Evolutionary conservation across 2,329 filamentous ascomycete species (phyloP), one percentile per base, ranked within the genome.

Genomic region (Epicoccum sorghinum): DNA sequence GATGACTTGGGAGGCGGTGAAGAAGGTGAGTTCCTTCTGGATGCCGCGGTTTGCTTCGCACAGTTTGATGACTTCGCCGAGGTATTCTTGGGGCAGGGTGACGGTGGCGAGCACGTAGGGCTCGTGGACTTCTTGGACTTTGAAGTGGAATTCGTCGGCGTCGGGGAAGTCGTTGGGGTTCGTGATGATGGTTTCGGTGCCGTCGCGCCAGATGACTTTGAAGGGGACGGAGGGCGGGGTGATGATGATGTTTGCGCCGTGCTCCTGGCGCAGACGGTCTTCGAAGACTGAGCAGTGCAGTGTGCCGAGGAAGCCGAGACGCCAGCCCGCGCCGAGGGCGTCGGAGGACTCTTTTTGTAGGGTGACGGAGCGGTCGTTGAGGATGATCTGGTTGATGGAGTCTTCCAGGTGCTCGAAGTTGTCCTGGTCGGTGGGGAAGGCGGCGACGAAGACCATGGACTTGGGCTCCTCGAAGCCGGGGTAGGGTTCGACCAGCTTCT

Each of bases 271-370:
- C 47, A 99, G 78, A 1, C 95, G 89, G 75, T 99, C 95, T 76
- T 99, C 93, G 66, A 99, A 99, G 4, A 99, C 95, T n/a, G 93
- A 98, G 77, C 95, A 98, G 74, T 99, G 95, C 42, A 99, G 80
- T 10, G 93, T 98, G n/a, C 95, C 95, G 3, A 99, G 78, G 70
- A 99, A 99, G 0, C 95, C 95, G 9, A 99, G 79, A 40, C 95
- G 87, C 89, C 95, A 99, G 2, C 95, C 95, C 1, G 93, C 90
- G 0, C 95, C 95, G 0, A 99, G 81, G 0, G 95, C 95, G 69
- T 98, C 92, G 0, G 93, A 97, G 24, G 90, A 91, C 71, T 98
- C 95, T 72, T 98, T 98, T 65, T 93, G 89, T 41, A 98, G 80
- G 3, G 92, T 96, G 29, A 99, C 91, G 71, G 92, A 96, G 55